Evolutionary conservation across 2,329 filamentous ascomycete species (phyloP), one percentile per base, ranked within the genome.

Genomic region (Simplicillium sp.): DNA sequence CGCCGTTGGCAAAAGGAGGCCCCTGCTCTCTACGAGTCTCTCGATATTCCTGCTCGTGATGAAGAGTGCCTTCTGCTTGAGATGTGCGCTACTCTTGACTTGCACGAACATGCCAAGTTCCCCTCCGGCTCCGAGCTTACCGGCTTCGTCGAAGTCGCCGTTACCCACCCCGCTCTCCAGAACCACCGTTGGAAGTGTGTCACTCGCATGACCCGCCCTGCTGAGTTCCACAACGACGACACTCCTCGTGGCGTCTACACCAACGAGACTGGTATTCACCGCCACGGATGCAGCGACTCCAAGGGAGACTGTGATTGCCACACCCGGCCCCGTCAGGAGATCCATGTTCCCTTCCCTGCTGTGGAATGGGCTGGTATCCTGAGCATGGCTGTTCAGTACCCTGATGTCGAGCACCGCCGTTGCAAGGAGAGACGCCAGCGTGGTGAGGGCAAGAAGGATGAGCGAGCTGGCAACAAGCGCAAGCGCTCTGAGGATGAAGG

Each of bases 151-250:
- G 73, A 81, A 57, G 67, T 82, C 41, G 68, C 67, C 42, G 69
- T 82, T 42, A 71, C 73, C 43, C 68, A 72, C 46, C 67, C 65
- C 13, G 64, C 60, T 29, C 64, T 79, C 37, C 67, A 75, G 48
- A 70, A 67, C 51, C 73, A 77, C 53, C 65, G 65, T 32, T 82
- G 77, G 77, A 72, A 75, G 57, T 77, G 76, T 43, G 60, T 75
- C 37, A 81, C 77, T 11, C 70, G 67, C 14, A 66, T 82, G 36
- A 67, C 69, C 17, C 71, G 77, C 34, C 77, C 78, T 0, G 56
- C 63, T 4, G 75, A 80, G 57, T 62, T 79, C 38, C 66, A 70
- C 50, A 56, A 61, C 15, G 66, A 70, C 29, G 64, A 62, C 49
- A 50, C 59, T 36, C 56, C 65, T 32, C 57, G 64, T 25, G 62